Evolutionary conservation across 495 filamentous ascomycete species (phyloP), one percentile per base, ranked within the genome.

Genomic region (Staphylotrichum longicolle): DNA sequence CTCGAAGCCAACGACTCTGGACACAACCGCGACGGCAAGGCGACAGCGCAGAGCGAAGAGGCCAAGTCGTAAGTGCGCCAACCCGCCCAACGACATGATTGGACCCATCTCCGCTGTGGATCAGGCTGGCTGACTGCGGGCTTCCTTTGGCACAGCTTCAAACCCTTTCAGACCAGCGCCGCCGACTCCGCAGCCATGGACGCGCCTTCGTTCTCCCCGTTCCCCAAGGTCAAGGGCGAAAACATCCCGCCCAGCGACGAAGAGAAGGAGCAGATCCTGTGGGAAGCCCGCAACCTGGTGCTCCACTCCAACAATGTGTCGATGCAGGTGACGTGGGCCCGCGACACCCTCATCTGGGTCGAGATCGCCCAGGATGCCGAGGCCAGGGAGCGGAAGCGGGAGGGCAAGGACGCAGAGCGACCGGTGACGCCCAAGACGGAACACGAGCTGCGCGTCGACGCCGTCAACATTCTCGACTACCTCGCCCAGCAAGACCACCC

Each of bases 201-300:
- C 57, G 78, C 83, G 42, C 91, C 93, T 34, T 90, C 86, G 60
- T 92, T 95, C 78, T 96, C 93, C 8, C 90, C 91, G 0, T 98
- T 98, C 72, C 94, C 94, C 41, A 89, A 90, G 63, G 80, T 96
- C 57, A 83, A 83, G 65, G 91, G 90, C 15, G 86, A 91, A 44
- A 96, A 97, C 72, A 91, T 98, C 7, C 95, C 94, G 14, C 91
- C 91, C 3, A 91, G 91, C 63, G 92, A 96, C 75, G 93, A 97
- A 64, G 91, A 98, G 72, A 90, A 93, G 69, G 94, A 96, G 70
- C 85, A 86, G 14, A 91, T 87, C 54, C 77, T 98, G 40, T 91
- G 94, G 72, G 85, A 85, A 70, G 91, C 91, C 45, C 87, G 94
- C 44, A 74, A 86, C 60, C 81, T 88, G 47, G 93, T 98, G 20